These are phyloP conservation scores for Penicillium simplicissimum DNA, from an alignment of 495 filamentous ascomycete species.

Conservation along the genomic window DNA sequence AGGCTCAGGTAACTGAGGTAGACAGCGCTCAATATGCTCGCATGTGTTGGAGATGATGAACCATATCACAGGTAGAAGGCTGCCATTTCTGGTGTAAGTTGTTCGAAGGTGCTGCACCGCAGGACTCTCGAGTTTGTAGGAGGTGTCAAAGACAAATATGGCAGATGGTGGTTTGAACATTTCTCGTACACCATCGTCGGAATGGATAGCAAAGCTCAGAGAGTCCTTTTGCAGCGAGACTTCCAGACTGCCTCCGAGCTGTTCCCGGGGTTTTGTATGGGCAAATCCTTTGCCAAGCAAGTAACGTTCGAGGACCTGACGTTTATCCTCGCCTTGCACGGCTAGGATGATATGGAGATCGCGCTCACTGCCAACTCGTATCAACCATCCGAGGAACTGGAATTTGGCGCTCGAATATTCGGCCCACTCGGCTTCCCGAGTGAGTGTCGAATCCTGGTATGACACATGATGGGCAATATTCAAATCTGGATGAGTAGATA, in stretches of 20 bases:
- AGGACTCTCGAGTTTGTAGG: slow-evolving; percentile 43
- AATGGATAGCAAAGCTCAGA: slow-evolving; percentile 52
- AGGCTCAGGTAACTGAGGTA: slow-evolving; percentile 41
- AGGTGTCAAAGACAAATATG: slow-evolving; percentile 54
- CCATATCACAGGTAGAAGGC: slow-evolving; percentile 51
- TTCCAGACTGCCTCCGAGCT: slow-evolving; percentile 38
- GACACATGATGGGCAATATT: slow-evolving; percentile 45
- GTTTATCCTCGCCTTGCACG: slow-evolving; percentile 41
- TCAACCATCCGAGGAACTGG: slow-evolving; percentile 53
- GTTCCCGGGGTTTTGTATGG: slow-evolving; percentile 44
- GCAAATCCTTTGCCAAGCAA: slow-evolving; percentile 48
- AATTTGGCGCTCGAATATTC: slow-evolving; percentile 60
- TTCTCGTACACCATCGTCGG: slow-evolving; percentile 38
- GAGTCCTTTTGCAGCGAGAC: slow-evolving; percentile 38
- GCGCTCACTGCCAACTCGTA: slow-evolving; percentile 41
- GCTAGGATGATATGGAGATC: slow-evolving; percentile 52
- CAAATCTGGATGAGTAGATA: slow-evolving; percentile 56
- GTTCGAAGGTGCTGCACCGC: slow-evolving; percentile 45
- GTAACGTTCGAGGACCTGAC: slow-evolving; percentile 55
- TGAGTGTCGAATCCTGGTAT: slow-evolving; percentile 33
- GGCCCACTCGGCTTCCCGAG: slow-evolving; percentile 54
- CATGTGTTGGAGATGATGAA: slow-evolving; percentile 54
- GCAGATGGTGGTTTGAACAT: slow-evolving; percentile 48
- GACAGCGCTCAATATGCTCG: slow-evolving; percentile 57
- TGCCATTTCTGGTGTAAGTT: slow-evolving; percentile 41